Percentiles rank a stretch among this genome's conserved stretches.
These are phyloP conservation scores for Aureobasidium sp. DNA, from an alignment of 2,329 filamentous ascomycete genomes.

Conservation along the genomic window DNA sequence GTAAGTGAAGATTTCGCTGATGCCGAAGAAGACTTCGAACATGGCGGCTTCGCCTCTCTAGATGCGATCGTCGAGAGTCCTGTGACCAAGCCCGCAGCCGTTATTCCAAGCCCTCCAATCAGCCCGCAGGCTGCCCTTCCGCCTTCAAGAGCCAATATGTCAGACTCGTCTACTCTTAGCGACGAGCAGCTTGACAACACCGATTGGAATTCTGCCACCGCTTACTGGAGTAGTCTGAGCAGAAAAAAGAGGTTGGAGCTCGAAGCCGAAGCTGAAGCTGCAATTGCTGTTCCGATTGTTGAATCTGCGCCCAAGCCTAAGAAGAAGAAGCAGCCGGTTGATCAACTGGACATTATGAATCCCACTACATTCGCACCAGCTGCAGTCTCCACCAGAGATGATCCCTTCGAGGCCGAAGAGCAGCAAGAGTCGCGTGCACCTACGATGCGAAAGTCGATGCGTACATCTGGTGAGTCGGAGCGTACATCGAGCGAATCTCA, in stretches of 20 bases:
- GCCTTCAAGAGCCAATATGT: neutral
- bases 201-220: conserved; percentile 61
- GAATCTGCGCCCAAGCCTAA: conserved; percentile 42
- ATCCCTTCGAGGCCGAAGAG: neutral
- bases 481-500: conserved; percentile 19
- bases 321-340: conserved; percentile 31
- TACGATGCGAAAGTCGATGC: conserved; percentile 32
- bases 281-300: conserved; percentile 10
- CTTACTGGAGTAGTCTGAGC: conserved; percentile 61
- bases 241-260: conserved; percentile 54
- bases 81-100: conserved; percentile 19
- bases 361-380: conserved; percentile 13
- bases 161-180: conserved; percentile 7
- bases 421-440: conserved; percentile 16
- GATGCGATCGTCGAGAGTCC: conserved; percentile 63
- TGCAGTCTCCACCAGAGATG: neutral
- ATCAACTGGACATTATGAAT: conserved; percentile 11
- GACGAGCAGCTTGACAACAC: conserved; percentile 20
- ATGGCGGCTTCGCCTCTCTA: conserved; percentile 62
- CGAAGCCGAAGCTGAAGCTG: conserved; percentile 44
- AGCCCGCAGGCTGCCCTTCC: conserved; percentile 19
- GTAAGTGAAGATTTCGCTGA: conserved; percentile 61
- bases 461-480: conserved; percentile 4
- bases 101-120: conserved; percentile 15
- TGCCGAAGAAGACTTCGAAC: conserved; percentile 62